A percentile compares a stretch with the other conserved stretches of the same genome.
These are phyloP conservation scores for Phyllosticta paracitricarpa DNA, from an alignment of 2,329 filamentous ascomycete genomes.

Conservation along the genomic window DNA sequence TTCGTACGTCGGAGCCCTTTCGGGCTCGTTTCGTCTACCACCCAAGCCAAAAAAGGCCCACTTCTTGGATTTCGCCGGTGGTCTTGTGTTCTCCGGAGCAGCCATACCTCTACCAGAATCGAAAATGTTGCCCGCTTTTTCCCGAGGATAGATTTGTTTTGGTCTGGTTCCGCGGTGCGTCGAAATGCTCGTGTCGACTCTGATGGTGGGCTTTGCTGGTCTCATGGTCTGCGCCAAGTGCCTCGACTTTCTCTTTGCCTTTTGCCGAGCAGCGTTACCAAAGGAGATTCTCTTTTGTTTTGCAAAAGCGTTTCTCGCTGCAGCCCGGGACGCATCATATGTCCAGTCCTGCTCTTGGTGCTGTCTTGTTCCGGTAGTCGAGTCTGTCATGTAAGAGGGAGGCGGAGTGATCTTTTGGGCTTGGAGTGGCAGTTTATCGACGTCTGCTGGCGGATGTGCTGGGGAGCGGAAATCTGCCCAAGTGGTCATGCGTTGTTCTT, in stretches of 20 bases:
- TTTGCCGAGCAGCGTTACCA: slow-evolving; percentile 32
- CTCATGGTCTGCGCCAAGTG: slow-evolving; percentile 44
- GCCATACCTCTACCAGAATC: neutral
- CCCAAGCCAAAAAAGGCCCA: neutral
- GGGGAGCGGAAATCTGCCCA: slow-evolving; percentile 11
- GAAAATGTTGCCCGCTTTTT: slow-evolving; percentile 8
- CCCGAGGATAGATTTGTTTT: slow-evolving; percentile 33
- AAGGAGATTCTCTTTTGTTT: slow-evolving; percentile 25
- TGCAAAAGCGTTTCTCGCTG: slow-evolving; percentile 19
- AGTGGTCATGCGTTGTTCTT: slow-evolving; percentile 11
- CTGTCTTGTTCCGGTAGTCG: neutral
- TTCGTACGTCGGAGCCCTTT: slow-evolving; percentile 3
- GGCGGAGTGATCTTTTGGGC: slow-evolving; percentile 1
- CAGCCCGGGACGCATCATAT: slow-evolving; percentile 18
- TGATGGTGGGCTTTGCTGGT: slow-evolving; percentile 45
- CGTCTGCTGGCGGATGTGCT: slow-evolving; percentile 2
- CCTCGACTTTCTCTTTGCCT: slow-evolving; percentile 52
- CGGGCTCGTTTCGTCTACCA: neutral
- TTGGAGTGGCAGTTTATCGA: slow-evolving; percentile 3
- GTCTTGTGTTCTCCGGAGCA: neutral
- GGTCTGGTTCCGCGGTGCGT: slow-evolving; percentile 34
- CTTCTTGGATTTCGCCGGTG: slow-evolving; percentile 7
- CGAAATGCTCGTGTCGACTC: slow-evolving; percentile 59
- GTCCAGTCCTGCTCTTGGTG: slow-evolving; percentile 13
- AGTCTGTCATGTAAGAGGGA: slow-evolving; percentile 4